These are phyloP conservation scores for Podila epigama DNA, from an alignment of 192 early-diverging fungal genomes.

Conservation along the genomic window DNA sequence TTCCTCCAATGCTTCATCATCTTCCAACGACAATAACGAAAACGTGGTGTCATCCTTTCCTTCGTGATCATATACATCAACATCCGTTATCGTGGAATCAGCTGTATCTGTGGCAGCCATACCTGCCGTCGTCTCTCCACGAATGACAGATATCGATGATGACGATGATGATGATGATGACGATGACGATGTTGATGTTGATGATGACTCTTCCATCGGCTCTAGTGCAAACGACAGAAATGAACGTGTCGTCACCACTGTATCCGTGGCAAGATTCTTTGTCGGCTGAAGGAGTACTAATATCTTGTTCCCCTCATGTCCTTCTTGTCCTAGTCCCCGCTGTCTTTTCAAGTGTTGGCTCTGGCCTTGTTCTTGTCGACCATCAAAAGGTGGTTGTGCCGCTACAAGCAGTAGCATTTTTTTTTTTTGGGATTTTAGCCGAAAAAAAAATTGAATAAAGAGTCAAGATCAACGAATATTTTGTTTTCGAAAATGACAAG, in stretches of 20 bases:
- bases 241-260: background rate
- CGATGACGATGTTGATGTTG: background rate
- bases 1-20: too few species aligned
- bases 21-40: too few species aligned
- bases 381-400: background rate
- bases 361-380: background rate
- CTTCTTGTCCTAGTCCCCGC: background rate
- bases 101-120: too few species aligned
- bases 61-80: too few species aligned
- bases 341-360: too few species aligned
- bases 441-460: too few species aligned
- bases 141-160: too few species aligned
- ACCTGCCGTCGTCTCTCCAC: too few species aligned
- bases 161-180: background rate
- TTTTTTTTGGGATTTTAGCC: background rate
- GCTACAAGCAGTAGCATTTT: background rate
- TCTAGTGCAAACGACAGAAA: background rate
- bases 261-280: background rate
- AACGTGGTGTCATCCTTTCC: too few species aligned
- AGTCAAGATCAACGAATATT: too few species aligned
- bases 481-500: too few species aligned
- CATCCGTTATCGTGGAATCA: too few species aligned
- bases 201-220: background rate
- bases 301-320: background rate
- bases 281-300: slow-evolving; percentile 10